These are phyloP conservation scores for Wickerhamomyces bovis DNA, from an alignment of 805 yeast genomes.

Conservation along the genomic window DNA sequence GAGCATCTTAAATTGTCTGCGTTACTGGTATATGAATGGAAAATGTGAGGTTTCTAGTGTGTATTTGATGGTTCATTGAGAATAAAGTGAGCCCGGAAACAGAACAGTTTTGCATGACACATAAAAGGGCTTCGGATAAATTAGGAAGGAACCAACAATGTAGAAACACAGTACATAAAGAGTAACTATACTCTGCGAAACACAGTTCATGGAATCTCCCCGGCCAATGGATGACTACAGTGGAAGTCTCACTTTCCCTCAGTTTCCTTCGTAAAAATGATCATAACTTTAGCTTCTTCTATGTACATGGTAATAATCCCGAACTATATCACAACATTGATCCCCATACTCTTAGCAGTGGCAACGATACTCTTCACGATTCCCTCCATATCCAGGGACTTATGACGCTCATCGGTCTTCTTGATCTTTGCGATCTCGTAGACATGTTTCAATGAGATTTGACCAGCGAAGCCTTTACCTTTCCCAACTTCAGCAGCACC, in stretches of 20 bases:
- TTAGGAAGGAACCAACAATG: neutral
- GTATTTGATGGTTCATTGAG: no score
- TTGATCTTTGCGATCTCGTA: slow-evolving; percentile 94
- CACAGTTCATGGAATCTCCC: no score
- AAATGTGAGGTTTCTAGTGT: no score
- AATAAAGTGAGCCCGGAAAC: neutral
- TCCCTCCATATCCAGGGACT: slow-evolving; percentile 60
- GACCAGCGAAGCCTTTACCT: slow-evolving; percentile 59
- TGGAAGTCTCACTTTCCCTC: neutral
- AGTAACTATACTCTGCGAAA: no score
- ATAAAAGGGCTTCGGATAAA: neutral
- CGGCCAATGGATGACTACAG: neutral
- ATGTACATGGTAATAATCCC: neutral
- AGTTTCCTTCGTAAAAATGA: neutral
- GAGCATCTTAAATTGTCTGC: neutral
- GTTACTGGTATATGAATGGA: no score
- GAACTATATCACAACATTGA: slow-evolving; percentile 62
- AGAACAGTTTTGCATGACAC: neutral
- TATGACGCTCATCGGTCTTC: slow-evolving; percentile 77
- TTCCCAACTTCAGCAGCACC: slow-evolving; percentile 61
- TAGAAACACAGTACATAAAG: no score
- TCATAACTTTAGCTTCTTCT: neutral
- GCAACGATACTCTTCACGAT: slow-evolving; percentile 79
- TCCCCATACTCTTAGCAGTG: slow-evolving; percentile 87
- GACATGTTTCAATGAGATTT: slow-evolving; percentile 73